Base-by-base conservation (phyloP, 208 protist genomes). In the Vickermania ingenoplastis region DNA sequence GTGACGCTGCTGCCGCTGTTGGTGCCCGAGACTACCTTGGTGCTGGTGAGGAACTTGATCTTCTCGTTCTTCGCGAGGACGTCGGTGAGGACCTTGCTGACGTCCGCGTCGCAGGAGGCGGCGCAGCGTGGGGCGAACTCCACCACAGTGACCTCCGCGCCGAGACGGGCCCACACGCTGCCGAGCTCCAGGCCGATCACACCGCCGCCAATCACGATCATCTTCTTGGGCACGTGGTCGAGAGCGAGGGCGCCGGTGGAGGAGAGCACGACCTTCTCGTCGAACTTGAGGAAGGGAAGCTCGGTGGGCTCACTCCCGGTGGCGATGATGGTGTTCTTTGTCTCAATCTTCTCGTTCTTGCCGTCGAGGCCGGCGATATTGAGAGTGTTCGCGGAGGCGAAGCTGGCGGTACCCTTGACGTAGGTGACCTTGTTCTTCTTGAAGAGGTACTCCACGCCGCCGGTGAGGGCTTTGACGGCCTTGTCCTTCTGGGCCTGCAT, bases 391-490 rank as follows among this genome's bases (percentile, higher is more conserved):
- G 81, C 69, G 29, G 57, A 82, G 1, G 68, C 68, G 63, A 99
- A 91, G 50, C 69, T 85, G 57, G 86, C 98, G 65, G 83, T 67
- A 57, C 97, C 97, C 75, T 98, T 98, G 51, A 91, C 69, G 79
- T 99, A 99, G 14, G 82, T 83, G 28, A 99, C 96, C 67, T 98
- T 98, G 80, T 99, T 99, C 88, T 99, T 99, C 75, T 99, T 99
- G 82, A 99, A 97, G n/a, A 99, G 86, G 41, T 92, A 84, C 86
- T 99, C 98, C 58, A 99, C 98, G 57, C 98, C 98, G 36, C 79
- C 61, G 0, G 96, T 98, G 21, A 99, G 86, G 14, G 75, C 87
- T 51, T 78, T 95, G 4, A 99, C 97, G 25, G 91, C 77, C 64
- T 92, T 97, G 23, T 95, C 83, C 86, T 99, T 99, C 59, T 97